Base-by-base conservation (phyloP, 2,329 filamentous ascomycete genomes). In the Drechslera avenae region DNA sequence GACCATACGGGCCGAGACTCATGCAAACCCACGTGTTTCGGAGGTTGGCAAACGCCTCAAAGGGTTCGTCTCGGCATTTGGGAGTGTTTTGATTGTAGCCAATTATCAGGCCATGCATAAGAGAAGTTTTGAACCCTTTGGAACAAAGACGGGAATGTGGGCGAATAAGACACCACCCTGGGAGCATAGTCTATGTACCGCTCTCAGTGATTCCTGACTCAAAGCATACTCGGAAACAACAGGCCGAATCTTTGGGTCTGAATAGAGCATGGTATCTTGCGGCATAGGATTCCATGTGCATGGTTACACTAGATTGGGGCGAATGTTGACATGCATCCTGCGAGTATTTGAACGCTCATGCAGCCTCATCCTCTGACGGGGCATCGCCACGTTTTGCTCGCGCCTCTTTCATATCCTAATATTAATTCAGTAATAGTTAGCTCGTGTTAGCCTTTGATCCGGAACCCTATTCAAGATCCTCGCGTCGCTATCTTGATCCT, bases 291-390 rank as follows among this genome's bases (percentile, higher is more conserved):
- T 19, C 19, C 21, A 12, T 16, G 30, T n/a, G 21, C 14, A 16
- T 44, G 31, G 43, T 44, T 44, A 31, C 39, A 39, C 44, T 39
- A 43, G 44, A 48, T 34, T 44, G 34, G 39, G 44, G 46, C 21
- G 47, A 41, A 19, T 40, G 30, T 44, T 52, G 26, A 35, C 16
- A 40, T 44, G 32, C 34, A 10, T 35, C 28, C 33, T 48, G 46
- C 14, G 17, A 56, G 56, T 63, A 59, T 52, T 54, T 63, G 54
- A 59, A 54, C 39, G 47, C 46, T 30, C 41, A 30, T 54, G 33
- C 42, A 43, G 50, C 56, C 37, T 33, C 41, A n/a, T 45, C 30
- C 19, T 19, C 26, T 19, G 28, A 32, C 50, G 54, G 53, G 53
- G 50, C 51, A 46, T 52, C 35, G 48, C 48, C 46, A 49, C 33